Percentiles rank a stretch among this genome's conserved stretches.
phyloP scores from a whole-genome alignment of 2,329 filamentous ascomycete species.

The Arthrocladium fulminans region DNA sequence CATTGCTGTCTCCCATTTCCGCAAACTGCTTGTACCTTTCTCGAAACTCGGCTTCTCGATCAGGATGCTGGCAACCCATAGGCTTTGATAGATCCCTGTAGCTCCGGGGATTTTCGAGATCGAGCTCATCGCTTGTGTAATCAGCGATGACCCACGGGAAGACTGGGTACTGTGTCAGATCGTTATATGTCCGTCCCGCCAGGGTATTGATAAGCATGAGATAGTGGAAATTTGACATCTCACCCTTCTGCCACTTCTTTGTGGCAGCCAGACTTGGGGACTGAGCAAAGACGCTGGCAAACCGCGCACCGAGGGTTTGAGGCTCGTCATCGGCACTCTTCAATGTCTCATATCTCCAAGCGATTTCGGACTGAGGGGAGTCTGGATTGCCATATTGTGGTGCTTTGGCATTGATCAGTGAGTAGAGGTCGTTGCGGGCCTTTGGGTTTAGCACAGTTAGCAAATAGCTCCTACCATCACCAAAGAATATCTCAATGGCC shows the following conservation, averaged over 20 bases:
- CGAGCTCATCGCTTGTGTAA: conserved; percentile 87
- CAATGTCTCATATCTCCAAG: conserved; percentile 83
- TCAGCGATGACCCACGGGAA: conserved; percentile 97
- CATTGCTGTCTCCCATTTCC: conserved; percentile 71
- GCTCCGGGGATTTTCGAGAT: conserved; percentile 70
- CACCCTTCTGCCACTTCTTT: conserved; percentile 81
- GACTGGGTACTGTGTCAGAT: conserved; percentile 93
- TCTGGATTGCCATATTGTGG: conserved; percentile 67
- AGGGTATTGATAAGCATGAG: conserved; percentile 98
- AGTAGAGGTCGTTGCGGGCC: conserved; percentile 70
- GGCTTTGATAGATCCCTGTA: conserved; percentile 91
- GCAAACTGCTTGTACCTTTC: conserved; percentile 80
- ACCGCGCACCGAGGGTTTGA: conserved; percentile 70
- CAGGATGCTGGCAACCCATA: conserved; percentile 81
- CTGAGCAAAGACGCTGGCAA: conserved; percentile 84
- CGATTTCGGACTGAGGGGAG: conserved; percentile 70
- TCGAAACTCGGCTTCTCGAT: conserved; percentile 67
- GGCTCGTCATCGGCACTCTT: conserved; percentile 56
- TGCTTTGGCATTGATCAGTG: conserved; percentile 66
- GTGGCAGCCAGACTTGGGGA: conserved; percentile 75
- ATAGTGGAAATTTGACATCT: conserved; percentile 98
- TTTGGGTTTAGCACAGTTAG: conserved; percentile 69
- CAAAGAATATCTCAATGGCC: conserved; percentile 94
- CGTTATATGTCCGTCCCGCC: conserved; percentile 94
- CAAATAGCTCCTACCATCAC: conserved; percentile 89